phyloP scores from a whole-genome alignment of 1,139 yeast species.

The Candida buenavistaensis region DNA sequence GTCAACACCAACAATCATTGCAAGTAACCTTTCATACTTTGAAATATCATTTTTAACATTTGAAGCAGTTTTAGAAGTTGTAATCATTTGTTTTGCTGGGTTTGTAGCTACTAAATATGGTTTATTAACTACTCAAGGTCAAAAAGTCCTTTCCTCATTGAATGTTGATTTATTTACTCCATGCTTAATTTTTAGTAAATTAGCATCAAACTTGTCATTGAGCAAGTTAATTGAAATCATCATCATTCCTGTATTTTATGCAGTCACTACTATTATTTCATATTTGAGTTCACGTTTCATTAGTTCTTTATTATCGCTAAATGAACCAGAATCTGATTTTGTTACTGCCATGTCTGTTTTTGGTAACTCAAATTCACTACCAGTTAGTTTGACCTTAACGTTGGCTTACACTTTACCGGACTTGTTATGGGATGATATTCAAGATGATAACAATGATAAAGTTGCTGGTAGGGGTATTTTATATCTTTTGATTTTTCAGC shows the following conservation, averaged over 20 bases:
- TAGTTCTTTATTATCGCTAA: constrained; percentile 49
- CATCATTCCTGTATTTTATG: constrained; percentile 72
- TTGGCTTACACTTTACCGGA: constrained; percentile 73
- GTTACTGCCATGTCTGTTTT: constrained; percentile 90
- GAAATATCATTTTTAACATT: constrained; percentile 66
- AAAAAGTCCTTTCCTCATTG: constrained; percentile 62
- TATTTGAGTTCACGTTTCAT: constrained; percentile 52
- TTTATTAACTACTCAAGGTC: constrained; percentile 58
- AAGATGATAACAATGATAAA: constrained; percentile 63
- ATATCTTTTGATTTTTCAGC: constrained; percentile 78
- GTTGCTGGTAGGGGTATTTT: constrained; percentile 81
- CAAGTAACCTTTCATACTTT: constrained; percentile 41
- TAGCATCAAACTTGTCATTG: constrained; percentile 72
- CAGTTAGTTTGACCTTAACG: constrained; percentile 74
- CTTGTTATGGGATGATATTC: constrained; percentile 71
- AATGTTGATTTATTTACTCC: constrained; percentile 85
- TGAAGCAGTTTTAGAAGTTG: constrained; percentile 78
- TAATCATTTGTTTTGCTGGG: constrained; percentile 70
- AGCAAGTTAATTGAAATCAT: constrained; percentile 68
- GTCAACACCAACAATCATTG: constrained; percentile 4
- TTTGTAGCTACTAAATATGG: constrained; percentile 66
- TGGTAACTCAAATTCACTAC: constrained; percentile 79
- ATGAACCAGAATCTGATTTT: constrained; percentile 68
- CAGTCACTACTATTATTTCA: constrained; percentile 63
- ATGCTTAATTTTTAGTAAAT: constrained; percentile 75